A percentile compares a stretch with the other conserved stretches of the same genome.
Conservation (phyloP, 2,329 filamentous ascomycete species). For the Trichoderma citrinoviride region DNA sequence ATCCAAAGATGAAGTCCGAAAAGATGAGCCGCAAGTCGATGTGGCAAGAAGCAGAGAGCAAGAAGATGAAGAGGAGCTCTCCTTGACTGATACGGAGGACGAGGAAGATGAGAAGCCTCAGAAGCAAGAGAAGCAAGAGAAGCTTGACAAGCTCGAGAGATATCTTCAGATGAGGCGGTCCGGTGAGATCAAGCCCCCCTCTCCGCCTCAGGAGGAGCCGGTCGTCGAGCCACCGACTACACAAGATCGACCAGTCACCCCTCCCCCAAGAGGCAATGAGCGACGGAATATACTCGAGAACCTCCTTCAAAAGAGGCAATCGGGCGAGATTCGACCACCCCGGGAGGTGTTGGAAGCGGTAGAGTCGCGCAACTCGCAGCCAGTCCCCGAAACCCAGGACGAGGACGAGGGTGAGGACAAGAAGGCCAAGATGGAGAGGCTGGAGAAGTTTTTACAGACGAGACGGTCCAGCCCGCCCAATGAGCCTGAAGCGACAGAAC, state of each 20-base stretch:
- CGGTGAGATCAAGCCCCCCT: not conserved
- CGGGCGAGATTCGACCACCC: slow-evolving; percentile 5
- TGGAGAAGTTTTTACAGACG: slow-evolving; percentile 11
- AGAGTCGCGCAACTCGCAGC: not conserved
- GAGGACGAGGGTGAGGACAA: slow-evolving; percentile 3
- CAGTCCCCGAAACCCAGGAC: not conserved
- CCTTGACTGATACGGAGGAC: slow-evolving; percentile 31
- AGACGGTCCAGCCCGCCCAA: not conserved
- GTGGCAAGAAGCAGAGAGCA: not conserved
- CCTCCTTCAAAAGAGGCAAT: slow-evolving; percentile 10
- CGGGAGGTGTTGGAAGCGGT: slow-evolving; percentile 2
- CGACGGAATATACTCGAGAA: slow-evolving; percentile 8
- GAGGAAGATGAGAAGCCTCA: slow-evolving; percentile 24
- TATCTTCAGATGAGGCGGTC: slow-evolving; percentile 10
- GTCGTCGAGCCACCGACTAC: not conserved
- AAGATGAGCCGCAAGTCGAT: not conserved
- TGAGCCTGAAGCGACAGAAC: not conserved
- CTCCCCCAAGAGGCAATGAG: slow-evolving; percentile 7
- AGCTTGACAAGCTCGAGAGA: slow-evolving; percentile 1
- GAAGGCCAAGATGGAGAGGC: not conserved
- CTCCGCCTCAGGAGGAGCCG: not conserved
- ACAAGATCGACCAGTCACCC: not conserved
- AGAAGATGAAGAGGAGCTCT: slow-evolving; percentile 38
- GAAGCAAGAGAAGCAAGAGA: slow-evolving; percentile 9
- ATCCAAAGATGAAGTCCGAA: not conserved